Conservation (phyloP, 2,329 filamentous ascomycete species). For the Didymella pinodella region DNA sequence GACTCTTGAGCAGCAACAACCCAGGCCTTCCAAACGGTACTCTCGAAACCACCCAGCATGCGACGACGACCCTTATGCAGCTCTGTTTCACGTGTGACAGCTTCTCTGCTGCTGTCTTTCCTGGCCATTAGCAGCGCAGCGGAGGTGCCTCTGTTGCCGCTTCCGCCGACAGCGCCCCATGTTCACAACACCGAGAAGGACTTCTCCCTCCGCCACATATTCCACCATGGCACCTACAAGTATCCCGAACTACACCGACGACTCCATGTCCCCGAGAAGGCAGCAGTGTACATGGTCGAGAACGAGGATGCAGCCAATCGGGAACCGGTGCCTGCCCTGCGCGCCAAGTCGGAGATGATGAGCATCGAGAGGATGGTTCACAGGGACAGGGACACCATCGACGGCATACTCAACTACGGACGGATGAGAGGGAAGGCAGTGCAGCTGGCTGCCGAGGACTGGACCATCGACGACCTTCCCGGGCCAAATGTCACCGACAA, state of each 20-base stretch:
- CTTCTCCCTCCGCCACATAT: slow-evolving; percentile 78
- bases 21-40: not conserved
- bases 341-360: slow-evolving; percentile 67
- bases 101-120: slow-evolving; percentile 70
- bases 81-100: slow-evolving; percentile 70
- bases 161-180: slow-evolving; percentile 34
- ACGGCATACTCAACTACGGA: slow-evolving; percentile 78
- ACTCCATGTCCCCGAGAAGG: slow-evolving; percentile 72
- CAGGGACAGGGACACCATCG: slow-evolving; percentile 76
- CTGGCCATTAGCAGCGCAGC: slow-evolving; percentile 64
- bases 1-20: slow-evolving; percentile 9
- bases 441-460: slow-evolving; percentile 74
- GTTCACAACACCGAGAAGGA: slow-evolving; percentile 35
- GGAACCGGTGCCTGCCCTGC: slow-evolving; percentile 57
- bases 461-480: slow-evolving; percentile 80
- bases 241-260: slow-evolving; percentile 80
- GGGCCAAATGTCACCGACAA: slow-evolving; percentile 87
- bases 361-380: slow-evolving; percentile 84
- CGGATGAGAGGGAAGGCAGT: slow-evolving; percentile 72
- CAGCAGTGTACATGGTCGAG: slow-evolving; percentile 68
- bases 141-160: slow-evolving; percentile 39
- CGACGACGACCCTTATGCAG: slow-evolving; percentile 45
- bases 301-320: slow-evolving; percentile 58
- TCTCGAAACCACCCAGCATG: slow-evolving; percentile 31
- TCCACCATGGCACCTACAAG: slow-evolving; percentile 84